phyloP scores from a whole-genome alignment of 1,284 basidiomycete genomes.

The Cryptococcus jaspeensis region DNA sequence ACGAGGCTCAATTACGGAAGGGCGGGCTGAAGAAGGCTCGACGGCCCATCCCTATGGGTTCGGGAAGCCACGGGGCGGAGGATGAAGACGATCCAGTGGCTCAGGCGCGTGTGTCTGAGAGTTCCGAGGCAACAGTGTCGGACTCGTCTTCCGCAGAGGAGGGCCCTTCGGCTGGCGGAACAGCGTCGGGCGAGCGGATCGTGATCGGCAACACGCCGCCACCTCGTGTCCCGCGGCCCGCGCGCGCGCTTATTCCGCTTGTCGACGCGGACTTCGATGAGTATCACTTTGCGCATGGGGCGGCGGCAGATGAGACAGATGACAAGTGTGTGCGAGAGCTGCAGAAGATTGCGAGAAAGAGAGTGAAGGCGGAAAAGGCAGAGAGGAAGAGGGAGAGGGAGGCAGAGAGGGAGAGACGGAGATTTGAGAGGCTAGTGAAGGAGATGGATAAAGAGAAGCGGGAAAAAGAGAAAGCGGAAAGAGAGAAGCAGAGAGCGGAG shows the following conservation, averaged over 20 bases:
- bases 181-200: slow-evolving; percentile 28
- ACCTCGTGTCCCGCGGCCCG: background rate
- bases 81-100: slow-evolving; percentile 12
- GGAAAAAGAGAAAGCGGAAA: slow-evolving; percentile 4
- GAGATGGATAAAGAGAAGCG: slow-evolving; percentile 8
- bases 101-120: slow-evolving; percentile 6
- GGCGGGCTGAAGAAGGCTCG: slow-evolving; percentile 42
- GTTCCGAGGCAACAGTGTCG: slow-evolving; percentile 15
- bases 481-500: slow-evolving; percentile 2
- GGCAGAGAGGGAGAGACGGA: slow-evolving; percentile 21
- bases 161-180: background rate
- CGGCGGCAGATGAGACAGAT: slow-evolving; percentile 32
- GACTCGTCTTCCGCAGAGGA: background rate
- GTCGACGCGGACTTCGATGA: slow-evolving; percentile 41
- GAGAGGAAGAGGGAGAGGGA: slow-evolving; percentile 19
- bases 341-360: slow-evolving; percentile 35
- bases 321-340: slow-evolving; percentile 15
- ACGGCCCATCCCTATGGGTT: slow-evolving; percentile 18
- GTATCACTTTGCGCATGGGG: slow-evolving; percentile 38
- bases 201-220: slow-evolving; percentile 40
- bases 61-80: slow-evolving; percentile 16
- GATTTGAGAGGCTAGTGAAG: slow-evolving; percentile 33
- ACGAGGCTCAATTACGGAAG: slow-evolving; percentile 38
- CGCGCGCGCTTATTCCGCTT: slow-evolving; percentile 15
- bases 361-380: slow-evolving; percentile 31